Conservation (phyloP, 768 basidiomycete genomes). For the Austroboletus festivus region DNA sequence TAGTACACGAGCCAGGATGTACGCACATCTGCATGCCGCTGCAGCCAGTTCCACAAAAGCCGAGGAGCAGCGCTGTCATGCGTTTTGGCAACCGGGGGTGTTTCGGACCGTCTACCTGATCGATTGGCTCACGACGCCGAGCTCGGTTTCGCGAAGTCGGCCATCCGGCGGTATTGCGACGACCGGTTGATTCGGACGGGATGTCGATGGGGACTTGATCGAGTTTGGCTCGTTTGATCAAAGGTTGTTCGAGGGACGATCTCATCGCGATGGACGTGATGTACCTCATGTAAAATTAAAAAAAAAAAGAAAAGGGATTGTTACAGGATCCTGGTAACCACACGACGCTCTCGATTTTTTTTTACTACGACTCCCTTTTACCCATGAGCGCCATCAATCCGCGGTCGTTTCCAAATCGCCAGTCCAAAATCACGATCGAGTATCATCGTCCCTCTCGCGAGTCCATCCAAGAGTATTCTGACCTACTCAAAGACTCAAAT, state of each 20-base stretch:
- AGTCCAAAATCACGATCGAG: conserved; percentile 69
- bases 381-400: conserved; percentile 38
- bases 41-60: conserved; percentile 90
- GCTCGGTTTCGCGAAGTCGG: conserved; percentile 32
- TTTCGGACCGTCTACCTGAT: too few species aligned
- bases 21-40: conserved; percentile 96
- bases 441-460: conserved; percentile 72
- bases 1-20: neutral
- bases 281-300: neutral
- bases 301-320: too few species aligned
- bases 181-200: neutral
- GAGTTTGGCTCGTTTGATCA: conserved; percentile 15
- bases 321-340: too few species aligned
- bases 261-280: conserved; percentile 8
- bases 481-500: conserved; percentile 62
- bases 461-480: conserved; percentile 75
- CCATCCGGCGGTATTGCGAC: conserved; percentile 31
- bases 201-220: neutral
- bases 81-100: conserved; percentile 70
- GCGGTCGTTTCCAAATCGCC: conserved; percentile 40
- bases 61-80: conserved; percentile 79
- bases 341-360: neutral
- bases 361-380: too few species aligned
- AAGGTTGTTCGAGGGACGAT: neutral
- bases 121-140: too few species aligned